Base-by-base conservation (phyloP, 345 rosid genomes). In the Melaleuca quinquenervia region DNA sequence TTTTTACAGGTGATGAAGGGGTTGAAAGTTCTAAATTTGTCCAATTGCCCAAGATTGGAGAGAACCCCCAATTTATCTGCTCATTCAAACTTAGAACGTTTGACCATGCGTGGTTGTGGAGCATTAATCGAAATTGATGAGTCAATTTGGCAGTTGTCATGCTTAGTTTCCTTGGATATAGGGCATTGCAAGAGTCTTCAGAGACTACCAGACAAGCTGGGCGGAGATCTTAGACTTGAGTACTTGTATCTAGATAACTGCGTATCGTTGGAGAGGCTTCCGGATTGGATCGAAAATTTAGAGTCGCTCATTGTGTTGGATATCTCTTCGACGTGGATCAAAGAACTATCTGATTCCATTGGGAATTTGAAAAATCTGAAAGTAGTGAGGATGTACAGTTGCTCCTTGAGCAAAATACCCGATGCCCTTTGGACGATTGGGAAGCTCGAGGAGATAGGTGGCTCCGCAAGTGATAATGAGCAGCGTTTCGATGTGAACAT, bases 381-480 rank as follows among this genome's bases (percentile, higher is more conserved):
- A 50, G 14, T 52, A 24, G 3, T 55, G 60, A 55, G 22, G 2
- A 55, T 55, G n/a, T 0, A 0, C 0, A 0, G 1, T 22, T 0
- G 0, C 24, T 0, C 1, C 6, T 9, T 55, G 10, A 2, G 62
- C 27, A 56, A 56, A 56, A 56, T 56, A 56, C 27, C 2, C 0
- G 0, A 56, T 10, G 0, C 14, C 62, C 11, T 56, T 24, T 56
- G 62, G 62, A 24, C 1, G 0, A 56, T 56, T 0, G 7, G 11
- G 29, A 55, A 55, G 14, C 62, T 55, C 5, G 14, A 55, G 21
- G 8, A 18, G 7, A 7, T 52, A 52, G 0, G 20, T 10, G n/a
- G 78, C 55, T 70, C 26, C 50, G 54, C 20, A 64, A 83, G 18
- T 11, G 54, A 12, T 49, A 52, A 21, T 60, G 9, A 16, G 24